Conservation (phyloP, 2,329 filamentous ascomycete species). For the Pyrenochaeta sp. region DNA sequence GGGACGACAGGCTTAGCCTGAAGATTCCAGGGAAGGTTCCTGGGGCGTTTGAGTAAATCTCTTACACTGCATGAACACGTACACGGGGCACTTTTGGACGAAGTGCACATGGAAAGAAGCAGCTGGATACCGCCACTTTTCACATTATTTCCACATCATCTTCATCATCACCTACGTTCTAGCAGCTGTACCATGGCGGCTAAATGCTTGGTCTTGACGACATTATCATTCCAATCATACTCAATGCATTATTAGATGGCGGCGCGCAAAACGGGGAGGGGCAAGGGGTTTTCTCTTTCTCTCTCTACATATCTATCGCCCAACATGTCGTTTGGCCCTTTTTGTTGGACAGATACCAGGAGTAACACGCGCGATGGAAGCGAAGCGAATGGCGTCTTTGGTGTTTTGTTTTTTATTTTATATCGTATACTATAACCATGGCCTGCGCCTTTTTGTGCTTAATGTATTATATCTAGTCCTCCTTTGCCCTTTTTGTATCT, state of each 20-base stretch:
- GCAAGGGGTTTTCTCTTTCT: too few species aligned
- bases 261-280: background rate
- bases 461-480: too few species aligned
- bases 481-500: background rate
- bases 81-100: background rate
- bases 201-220: background rate
- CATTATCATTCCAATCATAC: background rate
- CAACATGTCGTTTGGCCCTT: background rate
- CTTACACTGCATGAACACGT: too few species aligned
- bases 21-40: constrained; percentile 42
- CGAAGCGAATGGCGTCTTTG: background rate
- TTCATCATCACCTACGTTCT: background rate
- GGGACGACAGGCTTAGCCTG: constrained; percentile 45
- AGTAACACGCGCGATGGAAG: background rate
- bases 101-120: background rate
- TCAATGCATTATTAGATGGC: background rate
- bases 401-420: background rate
- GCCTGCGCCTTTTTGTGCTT: too few species aligned
- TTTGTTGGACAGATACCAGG: background rate
- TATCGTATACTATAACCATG: too few species aligned
- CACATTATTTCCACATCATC: background rate
- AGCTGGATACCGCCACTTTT: background rate
- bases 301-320: background rate
- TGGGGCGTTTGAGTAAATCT: constrained; percentile 15
- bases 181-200: background rate